A percentile compares a stretch with the other conserved stretches of the same genome.
phyloP scores from a whole-genome alignment of 1,139 yeast species.

The Meyerozyma smithsonii region DNA sequence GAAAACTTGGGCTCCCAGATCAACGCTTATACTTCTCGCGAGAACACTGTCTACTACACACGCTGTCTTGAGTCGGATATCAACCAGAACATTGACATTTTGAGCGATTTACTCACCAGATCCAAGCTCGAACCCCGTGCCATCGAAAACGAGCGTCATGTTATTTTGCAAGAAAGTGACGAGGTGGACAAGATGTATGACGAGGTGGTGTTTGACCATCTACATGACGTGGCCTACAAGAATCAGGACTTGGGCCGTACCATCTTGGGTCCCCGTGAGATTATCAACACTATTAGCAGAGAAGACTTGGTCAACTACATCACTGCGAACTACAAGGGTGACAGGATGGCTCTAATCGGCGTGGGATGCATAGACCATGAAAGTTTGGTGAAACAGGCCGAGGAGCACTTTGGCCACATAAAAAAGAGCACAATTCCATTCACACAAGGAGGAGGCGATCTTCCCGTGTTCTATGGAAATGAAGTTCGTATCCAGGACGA shows the following conservation, averaged over 20 bases:
- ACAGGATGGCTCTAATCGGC: slow-evolving; percentile 95
- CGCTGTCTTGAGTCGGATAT: slow-evolving; percentile 79
- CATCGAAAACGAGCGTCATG: slow-evolving; percentile 93
- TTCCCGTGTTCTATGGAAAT: slow-evolving; percentile 81
- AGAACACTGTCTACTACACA: slow-evolving; percentile 94
- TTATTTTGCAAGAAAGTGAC: slow-evolving; percentile 91
- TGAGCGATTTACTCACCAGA: slow-evolving; percentile 83
- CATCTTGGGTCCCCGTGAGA: slow-evolving; percentile 90
- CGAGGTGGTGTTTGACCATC: slow-evolving; percentile 95
- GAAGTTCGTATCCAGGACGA: slow-evolving; percentile 82
- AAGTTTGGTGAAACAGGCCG: slow-evolving; percentile 71
- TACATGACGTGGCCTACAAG: slow-evolving; percentile 88
- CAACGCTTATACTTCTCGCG: slow-evolving; percentile 96
- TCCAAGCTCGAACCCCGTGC: slow-evolving; percentile 80
- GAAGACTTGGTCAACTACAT: slow-evolving; percentile 77
- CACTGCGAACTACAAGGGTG: slow-evolving; percentile 85
- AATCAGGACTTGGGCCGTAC: slow-evolving; percentile 95
- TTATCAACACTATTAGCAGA: slow-evolving; percentile 75
- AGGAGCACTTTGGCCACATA: slow-evolving; percentile 71
- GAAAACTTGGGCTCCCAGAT: slow-evolving; percentile 96
- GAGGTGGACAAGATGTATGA: slow-evolving; percentile 98
- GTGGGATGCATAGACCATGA: slow-evolving; percentile 93
- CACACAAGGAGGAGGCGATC: slow-evolving; percentile 72
- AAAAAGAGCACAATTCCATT: slow-evolving; percentile 59
- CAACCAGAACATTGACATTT: slow-evolving; percentile 79